A percentile compares a stretch with the other conserved stretches of the same genome.
Conservation (phyloP, 371 early-diverging fungal species). For the Mortierella sp. region DNA sequence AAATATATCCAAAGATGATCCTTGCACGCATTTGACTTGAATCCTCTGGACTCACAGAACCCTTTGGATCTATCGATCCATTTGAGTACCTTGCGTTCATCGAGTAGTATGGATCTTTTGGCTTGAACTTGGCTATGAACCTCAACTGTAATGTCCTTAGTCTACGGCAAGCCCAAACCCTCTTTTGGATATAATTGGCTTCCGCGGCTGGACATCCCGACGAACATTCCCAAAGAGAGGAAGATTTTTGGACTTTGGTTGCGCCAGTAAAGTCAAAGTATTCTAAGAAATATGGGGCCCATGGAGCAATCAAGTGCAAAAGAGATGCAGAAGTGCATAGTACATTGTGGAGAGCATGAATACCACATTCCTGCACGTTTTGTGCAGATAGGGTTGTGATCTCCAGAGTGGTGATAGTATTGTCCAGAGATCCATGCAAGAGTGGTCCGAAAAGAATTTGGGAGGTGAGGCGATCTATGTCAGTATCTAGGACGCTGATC, state of each 20-base stretch:
- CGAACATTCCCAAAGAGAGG: constrained; percentile 3
- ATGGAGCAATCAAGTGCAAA: constrained; percentile 11
- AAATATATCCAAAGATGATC: constrained; percentile 29
- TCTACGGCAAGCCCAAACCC: constrained; percentile 22
- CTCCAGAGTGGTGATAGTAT: constrained; percentile 15
- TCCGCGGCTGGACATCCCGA: not conserved
- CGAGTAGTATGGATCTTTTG: not conserved
- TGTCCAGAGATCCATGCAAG: not conserved
- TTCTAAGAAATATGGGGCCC: constrained; percentile 13
- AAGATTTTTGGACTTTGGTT: not conserved
- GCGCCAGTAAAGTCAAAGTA: constrained; percentile 14
- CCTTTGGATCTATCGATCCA: no score
- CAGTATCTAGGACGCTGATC: not conserved
- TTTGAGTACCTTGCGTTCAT: no score
- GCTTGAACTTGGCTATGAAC: not conserved
- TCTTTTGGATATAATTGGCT: not conserved
- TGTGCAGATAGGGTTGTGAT: not conserved
- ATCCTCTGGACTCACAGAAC: not conserved
- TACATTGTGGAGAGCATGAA: constrained; percentile 15
- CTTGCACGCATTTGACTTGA: constrained; percentile 8
- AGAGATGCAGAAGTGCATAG: constrained; percentile 16
- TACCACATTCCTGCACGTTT: not conserved
- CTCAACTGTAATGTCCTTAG: constrained; percentile 10
- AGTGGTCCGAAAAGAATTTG: not conserved
- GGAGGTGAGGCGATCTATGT: not conserved